Conservation (phyloP, 148 eudicot genomes). For the Vaccinium macrocarpon region DNA sequence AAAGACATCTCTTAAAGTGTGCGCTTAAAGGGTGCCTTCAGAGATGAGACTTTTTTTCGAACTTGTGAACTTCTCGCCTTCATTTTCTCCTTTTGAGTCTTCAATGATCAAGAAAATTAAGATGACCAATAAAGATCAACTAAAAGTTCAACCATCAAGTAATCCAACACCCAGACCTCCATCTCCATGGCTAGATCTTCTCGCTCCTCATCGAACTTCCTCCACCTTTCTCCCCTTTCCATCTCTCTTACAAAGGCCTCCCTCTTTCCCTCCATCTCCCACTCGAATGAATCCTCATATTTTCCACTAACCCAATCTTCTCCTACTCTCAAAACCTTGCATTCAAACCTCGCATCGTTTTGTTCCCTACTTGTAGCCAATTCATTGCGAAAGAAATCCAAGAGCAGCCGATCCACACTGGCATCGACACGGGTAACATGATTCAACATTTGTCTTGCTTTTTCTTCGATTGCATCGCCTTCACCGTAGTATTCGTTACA, state of each 20-base stretch:
- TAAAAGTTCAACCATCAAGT: conserved; percentile 47
- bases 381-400: conserved; percentile 32
- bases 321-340: conserved; percentile 19
- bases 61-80: background rate
- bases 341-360: conserved; percentile 9
- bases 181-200: conserved; percentile 33
- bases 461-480: conserved; percentile 16
- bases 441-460: conserved; percentile 20
- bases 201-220: conserved; percentile 36
- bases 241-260: conserved; percentile 35
- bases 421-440: background rate
- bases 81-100: background rate
- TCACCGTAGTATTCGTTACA: background rate
- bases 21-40: background rate
- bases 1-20: background rate
- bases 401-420: conserved; percentile 13
- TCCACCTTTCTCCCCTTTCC: conserved; percentile 45
- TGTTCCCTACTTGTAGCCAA: conserved; percentile 12
- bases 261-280: conserved; percentile 25
- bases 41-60: background rate
- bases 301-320: conserved; percentile 25
- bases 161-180: conserved; percentile 24
- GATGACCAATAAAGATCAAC: conserved; percentile 14
- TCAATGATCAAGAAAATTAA: conserved; percentile 7
- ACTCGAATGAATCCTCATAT: conserved; percentile 2